phyloP scores from a whole-genome alignment of 1,284 basidiomycete species.

The Lentinula novae-zelandiae region DNA sequence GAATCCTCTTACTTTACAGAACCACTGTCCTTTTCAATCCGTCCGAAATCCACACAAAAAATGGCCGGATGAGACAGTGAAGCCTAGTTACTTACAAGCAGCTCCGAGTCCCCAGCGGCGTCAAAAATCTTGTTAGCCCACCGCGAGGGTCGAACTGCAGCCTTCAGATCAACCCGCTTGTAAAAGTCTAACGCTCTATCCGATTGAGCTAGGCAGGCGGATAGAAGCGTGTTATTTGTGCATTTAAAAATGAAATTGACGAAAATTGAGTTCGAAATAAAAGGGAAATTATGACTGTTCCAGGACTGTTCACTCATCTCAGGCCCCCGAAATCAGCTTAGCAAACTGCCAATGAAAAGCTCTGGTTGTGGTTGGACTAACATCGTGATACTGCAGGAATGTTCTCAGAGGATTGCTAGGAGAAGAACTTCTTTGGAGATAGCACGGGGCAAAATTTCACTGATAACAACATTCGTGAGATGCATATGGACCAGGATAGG shows the following conservation, averaged over 20 bases:
- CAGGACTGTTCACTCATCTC: no score
- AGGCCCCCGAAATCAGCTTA: no score
- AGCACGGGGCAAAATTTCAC: not conserved
- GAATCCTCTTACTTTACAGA: no score
- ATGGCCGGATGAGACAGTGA: no score
- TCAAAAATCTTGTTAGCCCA: constrained; percentile 42
- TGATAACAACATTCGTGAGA: not conserved
- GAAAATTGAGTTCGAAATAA: no score
- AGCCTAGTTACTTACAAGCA: no score
- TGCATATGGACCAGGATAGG: not conserved
- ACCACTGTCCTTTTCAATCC: no score
- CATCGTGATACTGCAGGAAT: not conserved
- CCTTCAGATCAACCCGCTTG: constrained; percentile 50
- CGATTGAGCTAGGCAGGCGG: constrained; percentile 81
- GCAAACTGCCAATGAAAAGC: not conserved
- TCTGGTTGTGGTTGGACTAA: not conserved
- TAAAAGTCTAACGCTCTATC: constrained; percentile 81
- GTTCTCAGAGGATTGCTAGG: not conserved
- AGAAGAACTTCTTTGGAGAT: not conserved
- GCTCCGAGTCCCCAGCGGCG: no score
- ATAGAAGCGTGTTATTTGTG: no score
- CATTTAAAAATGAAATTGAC: no score
- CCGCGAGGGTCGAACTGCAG: constrained; percentile 77
- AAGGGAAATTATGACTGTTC: no score
- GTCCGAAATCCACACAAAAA: no score